Evolutionary conservation across 176 grass and related monocot species (phyloP).

Genomic region (Triticum turgidum): DNA sequence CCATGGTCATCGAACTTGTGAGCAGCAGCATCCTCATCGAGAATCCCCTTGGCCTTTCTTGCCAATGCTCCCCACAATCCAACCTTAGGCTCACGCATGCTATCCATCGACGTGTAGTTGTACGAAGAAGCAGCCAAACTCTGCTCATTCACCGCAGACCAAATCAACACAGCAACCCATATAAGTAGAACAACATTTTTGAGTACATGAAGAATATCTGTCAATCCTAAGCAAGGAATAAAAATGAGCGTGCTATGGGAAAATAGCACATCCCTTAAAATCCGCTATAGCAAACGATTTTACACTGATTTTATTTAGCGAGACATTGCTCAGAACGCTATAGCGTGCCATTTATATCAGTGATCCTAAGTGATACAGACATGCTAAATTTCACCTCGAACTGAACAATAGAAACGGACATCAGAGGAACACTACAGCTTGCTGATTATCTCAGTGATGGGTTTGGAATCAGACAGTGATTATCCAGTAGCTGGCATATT

Average conservation of each 20-base stretch:
- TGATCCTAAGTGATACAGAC: neutral
- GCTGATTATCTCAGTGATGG: neutral
- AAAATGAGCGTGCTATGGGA: no score
- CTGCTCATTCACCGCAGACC: slow-evolving; percentile 24
- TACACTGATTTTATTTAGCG: no score
- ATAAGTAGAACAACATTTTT: neutral
- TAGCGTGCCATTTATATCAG: no score
- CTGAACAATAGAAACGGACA: neutral
- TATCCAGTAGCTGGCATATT: neutral
- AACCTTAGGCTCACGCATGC: slow-evolving; percentile 63
- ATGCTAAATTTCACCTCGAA: neutral
- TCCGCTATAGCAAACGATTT: no score
- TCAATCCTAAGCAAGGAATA: neutral
- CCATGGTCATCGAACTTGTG: slow-evolving; percentile 52
- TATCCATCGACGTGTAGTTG: slow-evolving; percentile 77
- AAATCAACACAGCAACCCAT: neutral
- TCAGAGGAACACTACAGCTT: neutral
- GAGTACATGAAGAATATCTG: neutral
- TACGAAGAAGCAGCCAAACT: slow-evolving; percentile 35
- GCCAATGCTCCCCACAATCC: slow-evolving; percentile 66
- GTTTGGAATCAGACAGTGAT: neutral
- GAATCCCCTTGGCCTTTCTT: slow-evolving; percentile 73
- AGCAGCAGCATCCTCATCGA: slow-evolving; percentile 56
- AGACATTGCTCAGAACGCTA: no score
- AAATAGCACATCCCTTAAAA: no score